A percentile compares a stretch with the other conserved stretches of the same genome.
Conservation (phyloP, 2,329 filamentous ascomycete species). For the Claviceps sp. region DNA sequence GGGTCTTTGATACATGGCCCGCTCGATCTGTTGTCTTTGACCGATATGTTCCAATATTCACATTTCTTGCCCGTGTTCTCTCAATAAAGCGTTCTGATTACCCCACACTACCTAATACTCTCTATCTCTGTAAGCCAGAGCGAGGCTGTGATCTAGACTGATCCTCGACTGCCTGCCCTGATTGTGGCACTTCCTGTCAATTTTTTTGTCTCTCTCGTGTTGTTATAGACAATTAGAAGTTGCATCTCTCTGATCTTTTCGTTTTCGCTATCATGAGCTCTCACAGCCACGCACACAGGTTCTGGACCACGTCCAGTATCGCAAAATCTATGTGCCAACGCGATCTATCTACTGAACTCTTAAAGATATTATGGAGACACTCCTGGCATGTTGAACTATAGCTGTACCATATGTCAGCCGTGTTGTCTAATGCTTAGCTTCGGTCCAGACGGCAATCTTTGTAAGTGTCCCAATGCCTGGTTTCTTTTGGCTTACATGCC, state of each 20-base stretch:
- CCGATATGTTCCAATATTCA: no score
- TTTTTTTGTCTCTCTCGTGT: no score
- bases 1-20: no score
- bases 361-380: conserved; percentile 60
- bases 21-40: no score
- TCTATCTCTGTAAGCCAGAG: no score
- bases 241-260: not conserved
- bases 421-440: conserved; percentile 27
- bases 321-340: conserved; percentile 50
- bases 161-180: no score
- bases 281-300: conserved; percentile 29
- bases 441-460: conserved; percentile 54
- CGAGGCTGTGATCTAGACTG: no score
- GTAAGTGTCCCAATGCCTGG: conserved; percentile 46
- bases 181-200: no score
- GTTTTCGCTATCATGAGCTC: conserved; percentile 21
- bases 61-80: no score
- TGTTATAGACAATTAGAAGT: not conserved
- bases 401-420: conserved; percentile 42
- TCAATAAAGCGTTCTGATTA: no score
- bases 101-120: no score
- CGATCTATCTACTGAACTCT: conserved; percentile 75
- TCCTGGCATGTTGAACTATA: conserved; percentile 60
- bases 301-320: conserved; percentile 31
- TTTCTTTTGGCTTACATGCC: conserved; percentile 54